phyloP scores from a whole-genome alignment of 202 grass and related monocot genomes.

The Zizania palustris region DNA sequence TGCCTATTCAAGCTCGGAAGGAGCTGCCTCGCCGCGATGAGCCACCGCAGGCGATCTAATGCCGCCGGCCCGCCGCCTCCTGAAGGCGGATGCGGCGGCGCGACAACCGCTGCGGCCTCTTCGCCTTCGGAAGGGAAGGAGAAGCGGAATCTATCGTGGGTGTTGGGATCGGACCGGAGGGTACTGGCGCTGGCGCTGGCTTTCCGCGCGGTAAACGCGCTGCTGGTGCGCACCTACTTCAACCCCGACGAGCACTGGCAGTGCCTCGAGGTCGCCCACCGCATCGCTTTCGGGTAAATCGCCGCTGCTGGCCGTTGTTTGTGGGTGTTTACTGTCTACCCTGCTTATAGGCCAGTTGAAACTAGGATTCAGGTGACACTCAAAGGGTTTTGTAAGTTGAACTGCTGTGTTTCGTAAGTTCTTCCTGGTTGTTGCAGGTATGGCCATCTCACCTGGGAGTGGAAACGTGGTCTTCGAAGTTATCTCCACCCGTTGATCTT shows the following conservation, averaged over 20 bases:
- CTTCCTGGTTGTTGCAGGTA: conserved; percentile 58
- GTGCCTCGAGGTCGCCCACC: conserved; percentile 40
- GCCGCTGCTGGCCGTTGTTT: background rate
- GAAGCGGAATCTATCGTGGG: background rate
- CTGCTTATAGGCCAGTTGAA: no score
- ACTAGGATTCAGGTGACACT: no score
- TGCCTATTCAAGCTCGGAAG: no score
- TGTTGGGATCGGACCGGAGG: conserved; percentile 44
- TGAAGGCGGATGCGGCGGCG: background rate
- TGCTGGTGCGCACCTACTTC: conserved; percentile 87
- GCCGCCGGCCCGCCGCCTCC: background rate
- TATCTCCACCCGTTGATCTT: conserved; percentile 89
- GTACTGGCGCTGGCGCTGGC: conserved; percentile 61
- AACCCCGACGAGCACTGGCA: conserved; percentile 98
- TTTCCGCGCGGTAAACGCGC: conserved; percentile 65
- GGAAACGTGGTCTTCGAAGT: conserved; percentile 71
- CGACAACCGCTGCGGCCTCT: background rate
- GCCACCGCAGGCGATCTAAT: conserved; percentile 41
- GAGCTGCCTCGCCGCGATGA: conserved; percentile 21
- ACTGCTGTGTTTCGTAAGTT: background rate
- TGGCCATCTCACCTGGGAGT: conserved; percentile 93
- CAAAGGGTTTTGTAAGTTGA: no score
- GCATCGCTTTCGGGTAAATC: conserved; percentile 62
- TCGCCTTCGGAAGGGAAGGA: background rate
- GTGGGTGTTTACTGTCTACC: no score